Base-by-base conservation (phyloP, 1,284 basidiomycete genomes). In the Sporisorium exsertum region DNA sequence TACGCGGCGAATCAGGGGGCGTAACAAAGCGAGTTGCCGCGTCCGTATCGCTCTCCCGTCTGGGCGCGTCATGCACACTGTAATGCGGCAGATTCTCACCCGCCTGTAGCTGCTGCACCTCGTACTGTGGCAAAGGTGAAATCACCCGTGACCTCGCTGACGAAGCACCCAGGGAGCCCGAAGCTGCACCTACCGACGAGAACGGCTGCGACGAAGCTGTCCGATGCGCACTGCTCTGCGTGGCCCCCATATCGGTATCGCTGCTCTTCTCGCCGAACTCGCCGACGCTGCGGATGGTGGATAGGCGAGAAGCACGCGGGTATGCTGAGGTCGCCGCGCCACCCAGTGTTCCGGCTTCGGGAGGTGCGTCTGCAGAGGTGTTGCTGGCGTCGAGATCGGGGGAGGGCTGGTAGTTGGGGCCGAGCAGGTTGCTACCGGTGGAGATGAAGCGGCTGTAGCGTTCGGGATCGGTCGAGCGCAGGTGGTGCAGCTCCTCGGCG, bases 381-480 rank as follows among this genome's bases (percentile, higher is more conserved):
- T 46, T 57, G 5, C n/a, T 9, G 16, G 43, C 54, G 10, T 71
- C 61, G 6, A 53, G 20, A 1, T 65, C 57, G 1, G 63, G 76
- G 16, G 59, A 65, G 12, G 62, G 56, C n/a, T 63, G 57, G 40
- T 66, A 76, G 27, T 65, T 63, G 2, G 78, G 78, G 15, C 79
- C 79, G 7, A 81, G 50, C 16, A 81, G 62, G 15, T 64, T 70
- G 22, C 74, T 72, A 9, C 68, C 72, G 2, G 59, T 33, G n/a
- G 78, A 80, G 24, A 81, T 78, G 63, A 80, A 81, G 15, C 63
- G 74, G 42, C 73, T 76, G 52, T 79, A 74, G 16, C 68, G 66
- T 29, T 78, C 64, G 10, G 69, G 66, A 43, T 74, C 67, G 0
- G 58, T 64, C 7, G 64, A 52, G 20, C 64, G 56, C 22, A 76